Base-by-base conservation (phyloP, 2,329 filamentous ascomycete genomes). In the Colletotrichum echinochloae region DNA sequence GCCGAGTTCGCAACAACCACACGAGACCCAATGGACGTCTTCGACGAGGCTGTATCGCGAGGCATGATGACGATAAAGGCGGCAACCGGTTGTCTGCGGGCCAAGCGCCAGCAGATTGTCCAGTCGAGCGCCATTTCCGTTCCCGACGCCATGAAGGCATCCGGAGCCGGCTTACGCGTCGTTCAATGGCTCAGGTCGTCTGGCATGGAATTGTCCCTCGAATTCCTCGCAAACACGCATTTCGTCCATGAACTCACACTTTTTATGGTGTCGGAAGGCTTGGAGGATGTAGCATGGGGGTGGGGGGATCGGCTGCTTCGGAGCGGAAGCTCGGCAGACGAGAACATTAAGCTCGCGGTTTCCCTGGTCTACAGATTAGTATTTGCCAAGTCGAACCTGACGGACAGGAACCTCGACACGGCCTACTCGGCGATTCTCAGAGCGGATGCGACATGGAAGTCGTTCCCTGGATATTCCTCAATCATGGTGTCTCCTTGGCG, bases 51-150 rank as follows among this genome's bases (percentile, higher is more conserved):
- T 23, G 87, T 87, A 2, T 82, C 85, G 16, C 83, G 82, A 74
- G 87, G 87, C 46, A 81, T 90, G 74, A 89, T 90, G 88, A 89
- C 83, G 5, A 75, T 83, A 1, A 80, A 81, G 48, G 83, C 86
- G 1, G 88, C 88, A 0, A 83, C 83, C 1, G 88, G 88, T 16
- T 89, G 87, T 69, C 80, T 90, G 62, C 78, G 83, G 37, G 82
- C 84, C 20, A 84, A 88, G 74, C 78, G 79, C 39, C 80, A 82
- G 48, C 81, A 84, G 26, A 79, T 86, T 35, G 63, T 76, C 2
- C 75, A 78, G 60, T 75, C 81, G 73, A 76, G 79, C 49, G 74
- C 75, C 3, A 65, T 80, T 5, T 79, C 80, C 16, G 66, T 80
- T 14, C 73, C 74, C 28, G 74, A 78, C 9, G 78, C 78, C 7